Evolutionary conservation across 164 flowering plant genomes (phyloP).

Genomic region (Vitis labrusca): DNA sequence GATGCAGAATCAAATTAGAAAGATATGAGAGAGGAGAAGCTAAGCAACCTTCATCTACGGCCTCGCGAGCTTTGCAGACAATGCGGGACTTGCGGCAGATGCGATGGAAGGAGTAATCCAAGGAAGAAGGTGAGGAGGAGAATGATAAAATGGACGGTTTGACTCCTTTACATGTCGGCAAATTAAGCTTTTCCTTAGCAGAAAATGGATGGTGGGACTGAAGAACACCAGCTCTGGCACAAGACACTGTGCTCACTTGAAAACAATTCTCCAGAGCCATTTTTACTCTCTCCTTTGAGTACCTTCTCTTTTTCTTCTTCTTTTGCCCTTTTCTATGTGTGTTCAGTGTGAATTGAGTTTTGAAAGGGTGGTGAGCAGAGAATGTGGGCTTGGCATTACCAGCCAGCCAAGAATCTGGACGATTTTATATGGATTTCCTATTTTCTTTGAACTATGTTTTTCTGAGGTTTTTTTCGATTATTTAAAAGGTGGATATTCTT

Average conservation of each 20-base stretch:
- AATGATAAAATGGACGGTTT: slow-evolving; percentile 16
- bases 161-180: slow-evolving; percentile 32
- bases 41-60: slow-evolving; percentile 40
- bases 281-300: not conserved
- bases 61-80: slow-evolving; percentile 57
- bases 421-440: not conserved
- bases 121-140: slow-evolving; percentile 20
- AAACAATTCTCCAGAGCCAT: slow-evolving; percentile 50
- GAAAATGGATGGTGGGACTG: slow-evolving; percentile 24
- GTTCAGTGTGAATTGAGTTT: too few relatives aligned
- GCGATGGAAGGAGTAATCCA: slow-evolving; percentile 10
- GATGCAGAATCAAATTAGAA: not conserved
- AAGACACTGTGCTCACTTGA: slow-evolving; percentile 41
- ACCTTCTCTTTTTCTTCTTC: not conserved
- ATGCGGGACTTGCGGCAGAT: slow-evolving; percentile 21
- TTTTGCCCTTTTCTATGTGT: not conserved
- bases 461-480: too few relatives aligned
- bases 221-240: slow-evolving; percentile 26
- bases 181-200: slow-evolving; percentile 29
- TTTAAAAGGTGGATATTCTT: slow-evolving; percentile 17
- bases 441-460: too few relatives aligned
- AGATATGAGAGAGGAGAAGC: not conserved
- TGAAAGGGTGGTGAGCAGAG: too few relatives aligned
- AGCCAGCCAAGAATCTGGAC: not conserved
- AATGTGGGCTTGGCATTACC: too few relatives aligned